Evolutionary conservation across 805 yeast genomes (phyloP).

Genomic region (Ogataea allantospora): DNA sequence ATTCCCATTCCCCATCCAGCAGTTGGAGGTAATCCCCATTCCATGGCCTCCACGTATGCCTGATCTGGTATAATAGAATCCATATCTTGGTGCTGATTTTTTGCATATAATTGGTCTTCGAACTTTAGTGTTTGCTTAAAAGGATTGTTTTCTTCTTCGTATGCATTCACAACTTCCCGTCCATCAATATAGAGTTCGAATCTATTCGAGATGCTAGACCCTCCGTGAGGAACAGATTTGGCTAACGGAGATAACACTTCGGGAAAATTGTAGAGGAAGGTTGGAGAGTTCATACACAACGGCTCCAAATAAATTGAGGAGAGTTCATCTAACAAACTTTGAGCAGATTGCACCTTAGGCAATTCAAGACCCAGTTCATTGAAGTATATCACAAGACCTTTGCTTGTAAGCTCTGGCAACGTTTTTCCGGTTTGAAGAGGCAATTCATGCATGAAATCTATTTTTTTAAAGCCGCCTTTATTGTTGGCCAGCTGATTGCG

Average conservation of each 20-base stretch:
- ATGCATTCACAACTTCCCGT: conserved; percentile 84
- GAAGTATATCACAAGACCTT: conserved; percentile 42
- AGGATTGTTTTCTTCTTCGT: conserved; percentile 95
- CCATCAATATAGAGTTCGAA: conserved; percentile 84
- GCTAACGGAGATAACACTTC: conserved; percentile 84
- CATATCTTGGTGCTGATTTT: conserved; percentile 47
- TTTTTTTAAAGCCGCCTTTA: conserved; percentile 34
- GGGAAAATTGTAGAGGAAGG: conserved; percentile 82
- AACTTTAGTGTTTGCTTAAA: conserved; percentile 65
- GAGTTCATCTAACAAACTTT: conserved; percentile 63
- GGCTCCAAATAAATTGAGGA: conserved; percentile 66
- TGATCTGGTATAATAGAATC: conserved; percentile 73
- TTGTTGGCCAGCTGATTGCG: conserved; percentile 17
- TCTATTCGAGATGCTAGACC: conserved; percentile 54
- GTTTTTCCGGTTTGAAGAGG: conserved; percentile 49
- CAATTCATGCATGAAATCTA: conserved; percentile 68
- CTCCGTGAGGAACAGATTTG: conserved; percentile 50
- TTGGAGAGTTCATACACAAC: conserved; percentile 54
- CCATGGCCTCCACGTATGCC: conserved; percentile 71
- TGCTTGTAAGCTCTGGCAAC: conserved; percentile 48
- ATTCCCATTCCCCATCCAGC: conserved; percentile 98
- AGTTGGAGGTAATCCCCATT: conserved; percentile 94
- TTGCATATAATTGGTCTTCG: conserved; percentile 50
- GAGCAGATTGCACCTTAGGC: conserved; percentile 46
- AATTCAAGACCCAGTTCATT: conserved; percentile 33